Conservation (phyloP, 768 basidiomycete species). For the Infundibulicybe gibba region DNA sequence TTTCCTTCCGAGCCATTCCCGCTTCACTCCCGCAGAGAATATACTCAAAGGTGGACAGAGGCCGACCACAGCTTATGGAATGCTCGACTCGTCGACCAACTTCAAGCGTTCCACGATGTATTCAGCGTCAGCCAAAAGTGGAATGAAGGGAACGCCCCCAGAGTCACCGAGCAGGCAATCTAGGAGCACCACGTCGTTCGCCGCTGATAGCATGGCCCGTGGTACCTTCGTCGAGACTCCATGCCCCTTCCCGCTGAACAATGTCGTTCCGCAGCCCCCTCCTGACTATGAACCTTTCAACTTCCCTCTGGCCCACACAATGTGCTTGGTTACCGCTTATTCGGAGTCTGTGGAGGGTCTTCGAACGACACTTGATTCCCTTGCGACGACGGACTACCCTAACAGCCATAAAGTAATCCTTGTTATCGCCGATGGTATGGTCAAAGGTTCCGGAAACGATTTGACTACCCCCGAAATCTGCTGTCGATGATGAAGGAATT, state of each 20-base stretch:
- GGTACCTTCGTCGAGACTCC: conserved; percentile 57
- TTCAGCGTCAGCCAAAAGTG: conserved; percentile 36
- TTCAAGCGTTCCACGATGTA: conserved; percentile 62
- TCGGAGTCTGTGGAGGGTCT: conserved; percentile 96
- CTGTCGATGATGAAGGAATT: conserved; percentile 97
- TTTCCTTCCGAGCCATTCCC: conserved; percentile 64
- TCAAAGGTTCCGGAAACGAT: conserved; percentile 89
- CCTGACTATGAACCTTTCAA: conserved; percentile 93
- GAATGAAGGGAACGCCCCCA: conserved; percentile 61
- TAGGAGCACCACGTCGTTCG: conserved; percentile 78
- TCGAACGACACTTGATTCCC: conserved; percentile 95
- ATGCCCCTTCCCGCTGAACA: conserved; percentile 90
- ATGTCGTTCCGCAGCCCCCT: conserved; percentile 91
- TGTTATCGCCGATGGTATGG: conserved; percentile 97
- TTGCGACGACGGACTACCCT: conserved; percentile 97
- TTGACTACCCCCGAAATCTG: conserved; percentile 93
- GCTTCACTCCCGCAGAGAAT: conserved; percentile 74
- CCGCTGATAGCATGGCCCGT: conserved; percentile 40
- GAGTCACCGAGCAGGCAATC: conserved; percentile 73
- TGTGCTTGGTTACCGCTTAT: conserved; percentile 97
- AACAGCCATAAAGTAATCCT: conserved; percentile 96
- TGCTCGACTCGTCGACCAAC: conserved; percentile 51
- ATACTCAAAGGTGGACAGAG: conserved; percentile 49
- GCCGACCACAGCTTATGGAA: conserved; percentile 62
- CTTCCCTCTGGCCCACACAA: conserved; percentile 90